Evolutionary conservation across 2,329 filamentous ascomycete genomes (phyloP), one percentile per base, ranked within the genome.

Genomic region (Fusarium paranaense): DNA sequence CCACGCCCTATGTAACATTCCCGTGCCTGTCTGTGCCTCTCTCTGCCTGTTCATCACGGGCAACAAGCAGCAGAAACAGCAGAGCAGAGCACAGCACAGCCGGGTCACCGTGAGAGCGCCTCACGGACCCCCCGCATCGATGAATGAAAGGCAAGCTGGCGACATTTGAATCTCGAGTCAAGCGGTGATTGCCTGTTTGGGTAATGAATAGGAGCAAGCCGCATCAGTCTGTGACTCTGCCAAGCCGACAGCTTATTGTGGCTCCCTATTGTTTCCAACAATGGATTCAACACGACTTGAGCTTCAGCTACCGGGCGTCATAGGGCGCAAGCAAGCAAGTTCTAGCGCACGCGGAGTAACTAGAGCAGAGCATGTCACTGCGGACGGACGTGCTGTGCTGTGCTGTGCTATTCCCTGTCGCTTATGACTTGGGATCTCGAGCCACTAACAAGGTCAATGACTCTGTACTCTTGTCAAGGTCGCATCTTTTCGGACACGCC

Each of bases 221-320:
- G n/a, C 47, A 47, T 16, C 13, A 45, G 58, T 18, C 58, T 18
- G 58, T 35, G 40, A 22, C 56, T 35, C n/a, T 63, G 62, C 37
- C 54, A 63, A 64, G 59, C 14, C 14, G 45, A 50, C 32, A 52
- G 50, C 59, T 59, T 38, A 71, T 71, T 59, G 57, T 65, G 71
- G 60, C 71, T 71, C 42, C 42, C 60, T 62, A 71, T 73, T 71
- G 71, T 73, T 73, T 27, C 58, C 61, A 6, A 38, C 38, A 47
- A 50, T 60, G 52, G 62, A 47, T 13, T 42, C 13, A 5, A 22
- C 40, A 22, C 40, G n/a, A 22, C 38, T 25, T 25, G 42, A 33
- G 52, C 30, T 56, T 40, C 59, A 45, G 42, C 64, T 67, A 33
- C 38, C 58, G 22, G 38, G 37, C 63, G 30, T 54, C 50, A 54